Conservation (phyloP, 768 basidiomycete genomes). For the Agaricus bisporus region DNA sequence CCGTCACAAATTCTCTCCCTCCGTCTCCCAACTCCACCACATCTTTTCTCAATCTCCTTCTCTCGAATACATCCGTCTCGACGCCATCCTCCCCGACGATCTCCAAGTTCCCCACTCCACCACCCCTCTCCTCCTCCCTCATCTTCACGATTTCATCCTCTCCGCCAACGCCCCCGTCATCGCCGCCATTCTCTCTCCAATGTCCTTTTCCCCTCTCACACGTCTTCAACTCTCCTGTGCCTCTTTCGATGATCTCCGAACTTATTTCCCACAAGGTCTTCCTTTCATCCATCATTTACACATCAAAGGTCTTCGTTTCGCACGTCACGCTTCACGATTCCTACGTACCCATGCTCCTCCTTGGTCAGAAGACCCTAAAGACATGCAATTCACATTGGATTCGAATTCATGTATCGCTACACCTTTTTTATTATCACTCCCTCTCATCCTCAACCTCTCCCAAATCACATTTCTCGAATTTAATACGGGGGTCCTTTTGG, state of each 20-base stretch:
- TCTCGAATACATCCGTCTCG: constrained; percentile 26
- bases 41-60: constrained; percentile 27
- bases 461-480: constrained; percentile 26
- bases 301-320: constrained; percentile 14
- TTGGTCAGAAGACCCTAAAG: constrained; percentile 18
- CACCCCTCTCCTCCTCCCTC: constrained; percentile 15
- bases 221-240: constrained; percentile 25
- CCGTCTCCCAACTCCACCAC: constrained; percentile 25
- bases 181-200: constrained; percentile 19
- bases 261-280: constrained; percentile 22
- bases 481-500: constrained; percentile 22
- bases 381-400: constrained; percentile 18
- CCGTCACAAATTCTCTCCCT: constrained; percentile 23
- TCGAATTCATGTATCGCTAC: constrained; percentile 16
- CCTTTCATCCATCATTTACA: constrained; percentile 12
- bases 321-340: constrained; percentile 19
- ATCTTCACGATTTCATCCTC: constrained; percentile 25
- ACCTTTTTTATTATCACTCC: constrained; percentile 4
- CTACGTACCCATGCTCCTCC: constrained; percentile 11
- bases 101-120: constrained; percentile 5
- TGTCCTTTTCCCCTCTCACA: constrained; percentile 18
- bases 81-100: constrained; percentile 19
- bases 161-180: constrained; percentile 21
- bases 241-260: constrained; percentile 18
- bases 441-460: constrained; percentile 15